These are phyloP conservation scores for Yamadazyma diospyri DNA, from an alignment of 1,139 yeast genomes.

Conservation along the genomic window DNA sequence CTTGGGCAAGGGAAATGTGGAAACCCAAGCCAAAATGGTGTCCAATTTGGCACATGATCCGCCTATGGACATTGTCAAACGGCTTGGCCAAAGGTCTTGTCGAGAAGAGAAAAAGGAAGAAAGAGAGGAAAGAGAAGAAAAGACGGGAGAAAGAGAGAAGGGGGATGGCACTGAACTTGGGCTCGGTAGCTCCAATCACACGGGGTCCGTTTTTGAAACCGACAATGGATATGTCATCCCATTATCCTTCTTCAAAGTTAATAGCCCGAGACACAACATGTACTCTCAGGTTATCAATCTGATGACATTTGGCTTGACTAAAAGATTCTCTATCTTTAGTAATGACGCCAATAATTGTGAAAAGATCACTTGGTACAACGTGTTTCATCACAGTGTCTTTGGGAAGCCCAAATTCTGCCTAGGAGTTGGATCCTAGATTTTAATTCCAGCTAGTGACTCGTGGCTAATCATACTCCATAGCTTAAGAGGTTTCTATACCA, in stretches of 20 bases:
- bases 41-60: no score
- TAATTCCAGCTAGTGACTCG: no score
- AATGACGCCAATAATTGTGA: slow-evolving; percentile 29
- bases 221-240: slow-evolving; percentile 18
- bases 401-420: slow-evolving; percentile 45
- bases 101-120: slow-evolving; percentile 14
- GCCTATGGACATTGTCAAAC: no score
- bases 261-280: slow-evolving; percentile 22
- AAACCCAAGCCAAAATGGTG: slow-evolving; percentile 21
- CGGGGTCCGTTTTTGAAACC: slow-evolving; percentile 6
- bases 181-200: no score
- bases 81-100: no score
- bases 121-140: slow-evolving; percentile 7
- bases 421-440: slow-evolving; percentile 4
- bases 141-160: slow-evolving; percentile 7
- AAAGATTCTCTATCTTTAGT: slow-evolving; percentile 18
- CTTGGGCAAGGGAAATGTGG: no score
- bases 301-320: slow-evolving; percentile 2
- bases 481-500: no score
- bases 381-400: slow-evolving; percentile 46
- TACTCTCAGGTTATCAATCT: slow-evolving; percentile 22
- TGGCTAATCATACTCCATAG: no score
- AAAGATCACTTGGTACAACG: slow-evolving; percentile 48
- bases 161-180: no score
- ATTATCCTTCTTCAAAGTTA: slow-evolving; percentile 18